Evolutionary conservation across 2,329 filamentous ascomycete genomes (phyloP), one percentile per base, ranked within the genome.

Genomic region (Talaromyces amestolkiae): DNA sequence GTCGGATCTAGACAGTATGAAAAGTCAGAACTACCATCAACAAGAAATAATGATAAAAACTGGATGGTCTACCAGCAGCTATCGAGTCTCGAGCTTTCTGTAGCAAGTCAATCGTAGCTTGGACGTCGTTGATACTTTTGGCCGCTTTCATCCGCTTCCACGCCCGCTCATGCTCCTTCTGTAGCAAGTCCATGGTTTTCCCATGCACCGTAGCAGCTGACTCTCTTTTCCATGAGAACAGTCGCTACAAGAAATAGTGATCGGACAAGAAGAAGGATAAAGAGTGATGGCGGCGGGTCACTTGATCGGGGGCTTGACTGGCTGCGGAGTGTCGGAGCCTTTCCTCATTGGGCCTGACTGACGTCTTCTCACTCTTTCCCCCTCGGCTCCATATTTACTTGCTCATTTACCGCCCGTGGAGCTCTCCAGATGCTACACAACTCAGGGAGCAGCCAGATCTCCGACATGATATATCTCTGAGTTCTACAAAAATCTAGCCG

Each of bases 91-190:
- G 86, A 45, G 93, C 91, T 58, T 84, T 83, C 68, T 87, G 85
- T 33, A 99, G 86, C 65, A 91, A 79, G 68, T 92, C 86, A 70
- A 99, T 92, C 45, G 93, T 90, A 66, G 87, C 86, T 75, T 98
- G 92, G 19, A 96, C 90, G 83, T 96, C 89, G 39, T 87, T 81
- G 65, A 96, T 87, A 45, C 89, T 89, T 64, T 89, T 86, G 3
- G 85, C 85, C 53, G 93, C 85, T 73, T 89, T 89, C 37, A 88
- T 86, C 68, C 86, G 87, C 74, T 85, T 88, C 72, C 86, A 86
- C 67, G 96, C 86, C 72, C 88, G 87, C 70, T 88, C 85, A 70
- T 95, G 86, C 75, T 96, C 92, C 71, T 88, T 88, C 76, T 91
- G 85, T 69, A 97, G 81, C 65, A 82, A 78, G 70, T 89, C 86